phyloP scores from a whole-genome alignment of 176 grass and related monocot genomes.

The Miscanthus lutarioriparius region DNA sequence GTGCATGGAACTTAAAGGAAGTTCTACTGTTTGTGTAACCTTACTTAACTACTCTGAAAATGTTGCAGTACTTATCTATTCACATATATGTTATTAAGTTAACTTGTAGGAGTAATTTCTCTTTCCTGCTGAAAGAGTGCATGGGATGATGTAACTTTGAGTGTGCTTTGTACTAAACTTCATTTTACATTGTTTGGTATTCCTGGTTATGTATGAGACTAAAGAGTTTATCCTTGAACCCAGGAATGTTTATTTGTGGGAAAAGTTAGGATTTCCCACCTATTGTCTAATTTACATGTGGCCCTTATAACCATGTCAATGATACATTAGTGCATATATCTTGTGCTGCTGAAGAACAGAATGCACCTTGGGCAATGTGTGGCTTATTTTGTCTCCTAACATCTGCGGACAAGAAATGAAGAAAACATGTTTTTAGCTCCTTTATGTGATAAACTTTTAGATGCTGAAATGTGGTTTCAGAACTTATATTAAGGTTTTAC shows the following conservation, averaged over 20 bases:
- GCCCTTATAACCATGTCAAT: background rate
- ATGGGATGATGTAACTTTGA: background rate
- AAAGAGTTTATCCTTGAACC: slow-evolving; percentile 1
- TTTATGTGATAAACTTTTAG: background rate
- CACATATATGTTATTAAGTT: background rate
- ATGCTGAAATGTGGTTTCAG: background rate
- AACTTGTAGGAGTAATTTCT: background rate
- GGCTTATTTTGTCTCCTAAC: no score
- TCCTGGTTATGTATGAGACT: background rate
- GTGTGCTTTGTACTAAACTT: background rate
- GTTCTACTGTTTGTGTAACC: background rate
- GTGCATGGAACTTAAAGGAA: background rate
- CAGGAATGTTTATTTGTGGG: background rate
- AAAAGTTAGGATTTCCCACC: background rate
- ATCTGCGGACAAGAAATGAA: no score
- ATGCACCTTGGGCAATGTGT: no score
- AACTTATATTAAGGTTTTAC: background rate
- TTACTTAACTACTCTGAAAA: slow-evolving; percentile 10
- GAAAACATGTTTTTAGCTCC: background rate
- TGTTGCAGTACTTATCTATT: background rate
- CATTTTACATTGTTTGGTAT: slow-evolving; percentile 8
- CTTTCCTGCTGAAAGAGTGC: background rate
- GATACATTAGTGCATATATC: background rate
- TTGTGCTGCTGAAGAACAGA: no score
- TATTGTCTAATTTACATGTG: background rate